Base-by-base conservation (phyloP, 2,329 filamentous ascomycete species). In the Teratosphaeria viscida region DNA sequence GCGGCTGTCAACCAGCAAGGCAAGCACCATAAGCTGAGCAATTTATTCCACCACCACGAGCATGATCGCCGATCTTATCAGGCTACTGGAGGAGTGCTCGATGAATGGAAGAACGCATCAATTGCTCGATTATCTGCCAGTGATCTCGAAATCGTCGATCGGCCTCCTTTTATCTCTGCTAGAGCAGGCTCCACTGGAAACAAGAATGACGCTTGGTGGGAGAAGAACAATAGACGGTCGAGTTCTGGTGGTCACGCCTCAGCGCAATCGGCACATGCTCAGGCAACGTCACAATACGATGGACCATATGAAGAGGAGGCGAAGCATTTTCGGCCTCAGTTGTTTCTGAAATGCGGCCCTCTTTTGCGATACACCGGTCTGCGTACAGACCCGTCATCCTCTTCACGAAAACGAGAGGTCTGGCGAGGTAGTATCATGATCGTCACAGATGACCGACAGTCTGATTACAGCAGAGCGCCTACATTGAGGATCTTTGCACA, bases 381-480 rank as follows among this genome's bases (percentile, higher is more conserved):
- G 52, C 84, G 87, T 49, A 80, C 79, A 47, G 84, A 95, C 55
- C 68, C 76, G 0, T 70, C 72, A 32, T 57, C 47, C 12, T 60
- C 62, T 19, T 71, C 76, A 35, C 73, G 71, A 34, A 72, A 69
- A 59, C 82, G 85, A 57, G 90, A 96, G 67, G 85, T 92, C 23
- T 99, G 94, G 94, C 85, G 92, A 72, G 94, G 94, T 5, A 95
- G 85, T 61, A 82, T 97, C 60, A 91, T 99, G 90, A 96, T 99
- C 67, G 91, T 99, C 26, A 97, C 94, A 0, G 82, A 85, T 57
- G 92, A 99, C 69, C 81, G 84, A 1, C 83, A 87, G 49, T 97
- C 92, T 2, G 88, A 87, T 0, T 96, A 96, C 69, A 85, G 90
- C 55, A 82, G 82, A n/a, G 73, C 77, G 0, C 34, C 55, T 14